Conservation (phyloP, 2,329 filamentous ascomycete species). For the Diaporthe destruens region DNA sequence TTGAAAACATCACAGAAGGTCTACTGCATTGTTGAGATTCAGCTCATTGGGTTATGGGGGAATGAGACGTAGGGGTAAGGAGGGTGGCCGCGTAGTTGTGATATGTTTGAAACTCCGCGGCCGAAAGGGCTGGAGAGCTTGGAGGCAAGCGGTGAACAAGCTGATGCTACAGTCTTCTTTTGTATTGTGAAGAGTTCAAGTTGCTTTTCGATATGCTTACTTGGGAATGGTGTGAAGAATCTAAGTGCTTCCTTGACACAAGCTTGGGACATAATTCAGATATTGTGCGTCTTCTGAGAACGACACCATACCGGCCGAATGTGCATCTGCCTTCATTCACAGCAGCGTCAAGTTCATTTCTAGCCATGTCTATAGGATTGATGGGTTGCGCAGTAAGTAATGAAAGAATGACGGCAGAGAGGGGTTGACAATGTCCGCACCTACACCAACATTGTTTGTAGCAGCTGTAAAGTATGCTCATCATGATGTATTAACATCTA, state of each 20-base stretch:
- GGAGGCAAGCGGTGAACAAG: no score
- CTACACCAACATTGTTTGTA: conserved; percentile 44
- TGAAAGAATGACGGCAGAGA: conserved; percentile 47
- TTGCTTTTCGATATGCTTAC: background rate
- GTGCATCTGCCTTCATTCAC: conserved; percentile 45
- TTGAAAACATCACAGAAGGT: conserved; percentile 47
- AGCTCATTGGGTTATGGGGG: background rate
- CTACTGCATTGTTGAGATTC: conserved; percentile 31
- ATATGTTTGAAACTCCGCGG: background rate
- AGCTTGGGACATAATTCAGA: conserved; percentile 51
- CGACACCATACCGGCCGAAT: conserved; percentile 41
- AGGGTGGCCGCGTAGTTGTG: background rate
- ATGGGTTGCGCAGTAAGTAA: conserved; percentile 44
- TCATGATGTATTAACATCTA: no score
- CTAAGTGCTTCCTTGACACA: conserved; percentile 52
- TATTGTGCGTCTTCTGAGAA: conserved; percentile 49
- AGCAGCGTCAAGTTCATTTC: conserved; percentile 33
- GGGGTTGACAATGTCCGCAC: conserved; percentile 45
- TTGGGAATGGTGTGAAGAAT: conserved; percentile 48
- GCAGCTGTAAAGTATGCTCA: no score
- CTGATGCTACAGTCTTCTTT: no score
- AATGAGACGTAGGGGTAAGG: background rate
- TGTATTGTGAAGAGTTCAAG: no score
- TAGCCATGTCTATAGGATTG: conserved; percentile 35
- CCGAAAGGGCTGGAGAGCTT: background rate